These are phyloP conservation scores for Didymella pomorum DNA, from an alignment of 2,329 filamentous ascomycete genomes.

Conservation along the genomic window DNA sequence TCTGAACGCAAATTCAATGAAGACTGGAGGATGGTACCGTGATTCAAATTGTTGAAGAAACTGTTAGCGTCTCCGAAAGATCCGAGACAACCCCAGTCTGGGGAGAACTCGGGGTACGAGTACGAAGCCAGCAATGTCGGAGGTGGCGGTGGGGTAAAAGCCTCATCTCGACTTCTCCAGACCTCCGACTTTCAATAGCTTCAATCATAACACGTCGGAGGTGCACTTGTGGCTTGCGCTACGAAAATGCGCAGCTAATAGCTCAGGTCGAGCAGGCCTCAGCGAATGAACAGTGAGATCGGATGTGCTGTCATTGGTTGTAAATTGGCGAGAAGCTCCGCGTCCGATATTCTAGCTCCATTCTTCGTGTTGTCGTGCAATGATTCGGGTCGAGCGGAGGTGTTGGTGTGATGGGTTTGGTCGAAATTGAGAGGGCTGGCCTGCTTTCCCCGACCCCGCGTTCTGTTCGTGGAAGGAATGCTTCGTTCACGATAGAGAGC, in stretches of 20 bases:
- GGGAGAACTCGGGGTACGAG: conserved; percentile 1
- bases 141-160: conserved; percentile 1
- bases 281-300: background rate
- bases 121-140: conserved; percentile 1
- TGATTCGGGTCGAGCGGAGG: background rate
- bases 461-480: background rate
- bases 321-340: background rate
- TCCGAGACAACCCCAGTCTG: background rate
- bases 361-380: conserved; percentile 5
- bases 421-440: background rate
- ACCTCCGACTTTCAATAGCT: conserved; percentile 8
- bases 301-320: background rate
- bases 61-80: background rate
- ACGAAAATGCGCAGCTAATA: conserved; percentile 1
- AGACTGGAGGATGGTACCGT: background rate
- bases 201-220: background rate
- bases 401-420: background rate
- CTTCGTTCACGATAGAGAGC: background rate
- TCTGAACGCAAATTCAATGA: background rate
- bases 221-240: conserved; percentile 11
- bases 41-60: background rate
- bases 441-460: background rate
- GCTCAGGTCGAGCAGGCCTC: background rate
- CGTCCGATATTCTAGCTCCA: conserved; percentile 2
- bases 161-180: conserved; percentile 2